A percentile compares a stretch with the other conserved stretches of the same genome.
phyloP scores from a whole-genome alignment of 2,329 filamentous ascomycete genomes.

The Aureobasidium sp. region DNA sequence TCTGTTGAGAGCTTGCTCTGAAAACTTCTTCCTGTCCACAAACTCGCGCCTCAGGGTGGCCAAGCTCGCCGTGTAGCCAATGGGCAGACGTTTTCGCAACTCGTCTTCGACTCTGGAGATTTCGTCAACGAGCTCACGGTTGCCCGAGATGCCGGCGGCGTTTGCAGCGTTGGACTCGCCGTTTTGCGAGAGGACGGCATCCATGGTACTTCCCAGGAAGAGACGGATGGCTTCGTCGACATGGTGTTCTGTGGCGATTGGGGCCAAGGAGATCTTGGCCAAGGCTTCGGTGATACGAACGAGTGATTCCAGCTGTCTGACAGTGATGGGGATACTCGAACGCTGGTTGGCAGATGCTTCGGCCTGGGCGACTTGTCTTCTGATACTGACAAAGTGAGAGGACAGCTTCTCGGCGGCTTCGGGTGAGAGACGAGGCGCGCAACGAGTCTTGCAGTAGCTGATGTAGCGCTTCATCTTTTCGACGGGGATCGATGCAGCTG shows the following conservation, averaged over 20 bases:
- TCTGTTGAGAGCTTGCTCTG: slow-evolving; percentile 74
- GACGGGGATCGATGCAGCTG: slow-evolving; percentile 81
- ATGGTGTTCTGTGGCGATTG: slow-evolving; percentile 80
- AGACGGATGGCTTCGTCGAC: slow-evolving; percentile 96
- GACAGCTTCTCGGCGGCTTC: slow-evolving; percentile 94
- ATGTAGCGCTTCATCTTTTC: slow-evolving; percentile 98
- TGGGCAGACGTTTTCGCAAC: slow-evolving; percentile 71
- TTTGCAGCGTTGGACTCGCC: slow-evolving; percentile 48
- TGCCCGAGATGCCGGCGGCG: slow-evolving; percentile 67
- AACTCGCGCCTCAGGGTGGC: slow-evolving; percentile 82
- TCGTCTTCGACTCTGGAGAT: slow-evolving; percentile 81
- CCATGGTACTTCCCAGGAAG: slow-evolving; percentile 96
- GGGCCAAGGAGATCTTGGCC: slow-evolving; percentile 79
- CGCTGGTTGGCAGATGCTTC: slow-evolving; percentile 85
- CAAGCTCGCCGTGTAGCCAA: slow-evolving; percentile 90
- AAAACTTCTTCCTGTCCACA: slow-evolving; percentile 84
- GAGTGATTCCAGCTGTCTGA: slow-evolving; percentile 93
- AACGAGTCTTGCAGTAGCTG: slow-evolving; percentile 94
- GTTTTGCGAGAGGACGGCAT: slow-evolving; percentile 57
- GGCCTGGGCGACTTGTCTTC: slow-evolving; percentile 83
- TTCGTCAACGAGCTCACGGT: slow-evolving; percentile 85
- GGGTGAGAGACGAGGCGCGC: slow-evolving; percentile 79
- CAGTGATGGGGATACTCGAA: slow-evolving; percentile 92
- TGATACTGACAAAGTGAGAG: slow-evolving; percentile 93
- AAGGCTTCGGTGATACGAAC: slow-evolving; percentile 94